These are phyloP conservation scores for Diaporthe sp. DNA, from an alignment of 2,329 filamentous ascomycete species.

Conservation along the genomic window DNA sequence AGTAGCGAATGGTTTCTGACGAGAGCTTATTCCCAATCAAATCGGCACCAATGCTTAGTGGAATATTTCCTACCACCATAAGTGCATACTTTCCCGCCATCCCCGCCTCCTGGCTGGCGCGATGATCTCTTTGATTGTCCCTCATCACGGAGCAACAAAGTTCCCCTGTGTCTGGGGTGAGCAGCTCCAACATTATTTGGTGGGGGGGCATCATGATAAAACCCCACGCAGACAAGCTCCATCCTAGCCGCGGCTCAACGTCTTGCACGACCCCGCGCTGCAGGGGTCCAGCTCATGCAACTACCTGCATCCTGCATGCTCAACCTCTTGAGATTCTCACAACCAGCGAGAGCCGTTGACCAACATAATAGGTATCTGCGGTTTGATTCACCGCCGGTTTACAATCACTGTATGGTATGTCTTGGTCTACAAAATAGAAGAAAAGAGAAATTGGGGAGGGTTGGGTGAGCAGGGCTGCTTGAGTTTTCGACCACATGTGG, in stretches of 20 bases:
- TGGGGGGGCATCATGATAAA: not conserved
- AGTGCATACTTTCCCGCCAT: not conserved
- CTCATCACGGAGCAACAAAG: not conserved
- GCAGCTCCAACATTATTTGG: not conserved
- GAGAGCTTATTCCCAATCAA: not conserved
- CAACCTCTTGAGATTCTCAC: not conserved
- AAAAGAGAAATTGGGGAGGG: too few species aligned
- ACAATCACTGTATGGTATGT: too few species aligned
- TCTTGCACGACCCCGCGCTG: not conserved
- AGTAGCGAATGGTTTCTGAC: not conserved
- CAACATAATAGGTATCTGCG: not conserved
- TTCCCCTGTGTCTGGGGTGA: not conserved
- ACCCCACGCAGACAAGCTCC: not conserved
- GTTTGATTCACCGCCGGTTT: not conserved
- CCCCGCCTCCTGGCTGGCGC: not conserved
- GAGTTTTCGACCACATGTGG: too few species aligned
- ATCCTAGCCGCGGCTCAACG: not conserved
- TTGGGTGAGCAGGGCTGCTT: too few species aligned
- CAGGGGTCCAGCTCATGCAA: not conserved
- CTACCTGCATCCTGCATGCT: not conserved
- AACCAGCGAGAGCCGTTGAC: not conserved
- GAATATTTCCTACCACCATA: not conserved
- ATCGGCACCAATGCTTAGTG: not conserved
- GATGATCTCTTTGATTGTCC: not conserved
- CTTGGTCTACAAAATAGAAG: too few species aligned